Evolutionary conservation across 2,329 filamentous ascomycete genomes (phyloP).

Genomic region (Penicillium sclerotiorum): DNA sequence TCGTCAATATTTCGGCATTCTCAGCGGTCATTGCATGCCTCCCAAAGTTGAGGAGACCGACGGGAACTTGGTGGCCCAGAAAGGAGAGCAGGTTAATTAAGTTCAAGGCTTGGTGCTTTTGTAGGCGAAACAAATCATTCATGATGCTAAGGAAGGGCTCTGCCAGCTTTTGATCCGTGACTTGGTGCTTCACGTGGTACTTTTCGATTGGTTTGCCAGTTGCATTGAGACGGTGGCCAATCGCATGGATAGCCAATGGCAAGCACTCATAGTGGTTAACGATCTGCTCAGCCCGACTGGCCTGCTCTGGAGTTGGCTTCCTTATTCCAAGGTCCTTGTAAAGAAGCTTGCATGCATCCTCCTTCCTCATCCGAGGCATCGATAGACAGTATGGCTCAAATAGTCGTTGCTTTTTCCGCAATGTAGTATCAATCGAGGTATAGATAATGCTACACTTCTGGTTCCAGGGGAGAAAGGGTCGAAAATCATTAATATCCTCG

Average conservation of each 20-base stretch:
- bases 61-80: constrained; percentile 65
- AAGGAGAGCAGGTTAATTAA: constrained; percentile 67
- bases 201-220: constrained; percentile 64
- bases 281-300: constrained; percentile 60
- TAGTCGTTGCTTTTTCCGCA: constrained; percentile 58
- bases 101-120: constrained; percentile 60
- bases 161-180: constrained; percentile 58
- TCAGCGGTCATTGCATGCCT: constrained; percentile 34
- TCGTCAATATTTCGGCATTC: constrained; percentile 43
- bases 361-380: constrained; percentile 56
- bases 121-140: constrained; percentile 45
- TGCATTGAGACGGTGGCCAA: constrained; percentile 63
- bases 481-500: constrained; percentile 53
- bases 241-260: constrained; percentile 69
- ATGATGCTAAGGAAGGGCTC: constrained; percentile 52
- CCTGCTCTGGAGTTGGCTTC: constrained; percentile 58
- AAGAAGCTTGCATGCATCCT: constrained; percentile 63
- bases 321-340: constrained; percentile 65
- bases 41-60: constrained; percentile 66
- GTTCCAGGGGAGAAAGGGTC: constrained; percentile 66
- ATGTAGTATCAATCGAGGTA: constrained; percentile 66
- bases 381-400: constrained; percentile 62
- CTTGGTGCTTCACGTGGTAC: constrained; percentile 60
- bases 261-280: constrained; percentile 66
- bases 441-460: constrained; percentile 67